Evolutionary conservation across 2,329 filamentous ascomycete species (phyloP), one percentile per base, ranked within the genome.

Genomic region (Sporothrix inflata): DNA sequence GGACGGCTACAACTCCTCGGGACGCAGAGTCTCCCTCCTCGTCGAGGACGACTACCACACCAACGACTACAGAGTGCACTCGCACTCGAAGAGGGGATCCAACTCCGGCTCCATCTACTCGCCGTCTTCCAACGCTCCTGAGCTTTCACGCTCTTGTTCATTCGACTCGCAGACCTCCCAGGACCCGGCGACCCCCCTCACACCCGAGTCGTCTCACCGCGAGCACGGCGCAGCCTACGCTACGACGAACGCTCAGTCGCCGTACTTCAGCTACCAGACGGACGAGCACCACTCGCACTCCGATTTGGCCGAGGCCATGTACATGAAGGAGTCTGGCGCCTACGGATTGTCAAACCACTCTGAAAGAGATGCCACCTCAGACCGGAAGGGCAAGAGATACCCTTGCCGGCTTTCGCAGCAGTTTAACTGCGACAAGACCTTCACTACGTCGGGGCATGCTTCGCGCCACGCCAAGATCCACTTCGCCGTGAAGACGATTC

Each of bases 391-490:
- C 30, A 94, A 90, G 88, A 87, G 90, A 72, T 94, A 92, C 77
- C 91, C 91, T 1, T 94, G 92, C 79, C 90, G 91, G 30, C 91
- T 91, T 78, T 88, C 90, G 45, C 91, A 93, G 74, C 87, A 86
- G 69, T 91, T 89, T 76, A 87, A 89, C 53, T 95, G 92, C 83
- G 88, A 88, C 77, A 93, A 94, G 83, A 93, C 89, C 12, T 95
- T 95, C 79, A 94, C 92, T 73, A 95, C 92, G 2, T 94, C 92
- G 0, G 92, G 92, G 57, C 92, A 95, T 77, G 92, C 93, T n/a
- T 93, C 92, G 57, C 90, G 92, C 53, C 92, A 95, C 80, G 92
- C 92, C 73, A 94, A 94, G 81, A 94, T 94, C 78, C 92, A 95
- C 83, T 93, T 91, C 1, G 91, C 91, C 66, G 92, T 93, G 81